Percentiles rank a stretch among this genome's conserved stretches.
phyloP scores from a whole-genome alignment of 179 eudicot genomes.

The Heliamphora pulchella region DNA sequence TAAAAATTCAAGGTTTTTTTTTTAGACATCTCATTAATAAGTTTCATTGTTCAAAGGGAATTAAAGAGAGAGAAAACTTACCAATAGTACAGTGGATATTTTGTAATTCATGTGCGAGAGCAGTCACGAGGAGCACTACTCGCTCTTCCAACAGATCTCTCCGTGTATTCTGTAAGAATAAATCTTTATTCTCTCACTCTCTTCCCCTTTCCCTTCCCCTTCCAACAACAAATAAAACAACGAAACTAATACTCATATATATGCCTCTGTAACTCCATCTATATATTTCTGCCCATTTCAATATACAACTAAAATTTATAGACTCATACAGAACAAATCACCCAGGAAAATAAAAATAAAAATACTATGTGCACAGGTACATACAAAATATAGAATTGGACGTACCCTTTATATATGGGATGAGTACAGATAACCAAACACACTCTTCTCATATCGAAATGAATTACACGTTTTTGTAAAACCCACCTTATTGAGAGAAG shows the following conservation, averaged over 20 bases:
- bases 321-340: constrained; percentile 9
- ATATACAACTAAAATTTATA: constrained; percentile 7
- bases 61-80: constrained; percentile 16
- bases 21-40: too few species aligned
- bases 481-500: too few species aligned
- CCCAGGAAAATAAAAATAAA: too few species aligned
- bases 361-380: too few species aligned
- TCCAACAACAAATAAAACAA: constrained; percentile 22
- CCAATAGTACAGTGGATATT: constrained; percentile 19
- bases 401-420: too few species aligned
- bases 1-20: too few species aligned
- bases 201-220: background rate
- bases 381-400: too few species aligned
- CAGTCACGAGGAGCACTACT: constrained; percentile 25
- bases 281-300: constrained; percentile 7
- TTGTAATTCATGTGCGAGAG: constrained; percentile 14
- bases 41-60: too few species aligned
- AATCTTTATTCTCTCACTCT: constrained; percentile 21
- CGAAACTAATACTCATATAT: constrained; percentile 1
- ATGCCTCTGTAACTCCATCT: background rate
- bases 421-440: background rate
- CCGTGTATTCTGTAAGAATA: constrained; percentile 15
- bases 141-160: constrained; percentile 10
- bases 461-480: too few species aligned
- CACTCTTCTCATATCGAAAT: too few species aligned